Percentiles rank a stretch among this genome's conserved stretches.
These are phyloP conservation scores for Melanopsichium pennsylvanicum DNA, from an alignment of 1,284 basidiomycete genomes.

Conservation along the genomic window DNA sequence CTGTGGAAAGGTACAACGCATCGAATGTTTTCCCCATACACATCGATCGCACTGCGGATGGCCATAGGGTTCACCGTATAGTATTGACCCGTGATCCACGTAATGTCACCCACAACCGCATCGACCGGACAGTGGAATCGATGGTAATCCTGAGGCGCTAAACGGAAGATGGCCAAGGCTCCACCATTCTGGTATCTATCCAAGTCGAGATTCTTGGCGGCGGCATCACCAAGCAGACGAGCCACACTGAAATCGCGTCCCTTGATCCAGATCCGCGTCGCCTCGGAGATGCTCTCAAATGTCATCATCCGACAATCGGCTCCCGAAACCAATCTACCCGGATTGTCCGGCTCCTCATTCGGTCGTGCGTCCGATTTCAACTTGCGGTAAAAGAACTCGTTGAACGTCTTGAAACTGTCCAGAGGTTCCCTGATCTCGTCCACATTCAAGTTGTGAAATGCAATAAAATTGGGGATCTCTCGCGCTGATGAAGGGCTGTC, in stretches of 20 bases:
- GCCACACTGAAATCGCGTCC: slow-evolving; percentile 87
- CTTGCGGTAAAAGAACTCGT: slow-evolving; percentile 90
- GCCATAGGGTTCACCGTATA: slow-evolving; percentile 75
- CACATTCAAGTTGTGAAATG: slow-evolving; percentile 85
- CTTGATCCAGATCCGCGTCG: slow-evolving; percentile 94
- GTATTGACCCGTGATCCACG: slow-evolving; percentile 67
- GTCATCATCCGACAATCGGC: slow-evolving; percentile 95
- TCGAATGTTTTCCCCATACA: slow-evolving; percentile 89
- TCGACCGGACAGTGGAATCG: slow-evolving; percentile 93
- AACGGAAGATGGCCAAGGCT: slow-evolving; percentile 77
- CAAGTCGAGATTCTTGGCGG: slow-evolving; percentile 63
- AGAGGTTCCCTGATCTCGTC: slow-evolving; percentile 84
- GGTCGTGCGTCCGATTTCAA: slow-evolving; percentile 84
- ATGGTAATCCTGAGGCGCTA: slow-evolving; percentile 88
- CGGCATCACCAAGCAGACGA: slow-evolving; percentile 75
- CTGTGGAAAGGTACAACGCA: slow-evolving; percentile 66
- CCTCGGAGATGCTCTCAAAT: slow-evolving; percentile 83
- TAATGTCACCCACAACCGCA: slow-evolving; percentile 72
- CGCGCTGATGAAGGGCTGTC: slow-evolving; percentile 82
- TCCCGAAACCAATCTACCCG: slow-evolving; percentile 79
- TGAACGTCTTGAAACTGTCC: slow-evolving; percentile 84
- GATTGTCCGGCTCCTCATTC: slow-evolving; percentile 76
- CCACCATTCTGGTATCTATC: slow-evolving; percentile 78
- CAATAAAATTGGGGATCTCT: slow-evolving; percentile 86
- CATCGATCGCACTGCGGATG: slow-evolving; percentile 80